Conservation (phyloP, 2,329 filamentous ascomycete species). For the Pseudogymnoascus sp. region DNA sequence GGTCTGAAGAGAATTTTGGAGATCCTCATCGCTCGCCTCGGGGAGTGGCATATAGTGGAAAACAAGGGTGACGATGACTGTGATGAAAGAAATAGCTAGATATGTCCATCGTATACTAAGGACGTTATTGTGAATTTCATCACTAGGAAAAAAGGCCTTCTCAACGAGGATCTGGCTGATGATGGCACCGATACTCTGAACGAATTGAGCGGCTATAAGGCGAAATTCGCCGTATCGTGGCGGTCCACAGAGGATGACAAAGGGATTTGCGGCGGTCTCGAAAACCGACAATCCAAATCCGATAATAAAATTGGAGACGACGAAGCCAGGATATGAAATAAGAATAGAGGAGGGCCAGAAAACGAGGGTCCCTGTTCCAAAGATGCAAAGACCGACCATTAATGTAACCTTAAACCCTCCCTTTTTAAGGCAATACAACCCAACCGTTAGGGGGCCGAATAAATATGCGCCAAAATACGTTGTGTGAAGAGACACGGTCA, state of each 20-base stretch:
- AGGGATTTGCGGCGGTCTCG: slow-evolving; percentile 74
- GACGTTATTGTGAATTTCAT: slow-evolving; percentile 36
- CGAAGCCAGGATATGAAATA: slow-evolving; percentile 70
- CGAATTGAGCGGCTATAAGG: slow-evolving; percentile 64
- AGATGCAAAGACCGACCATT: slow-evolving; percentile 65
- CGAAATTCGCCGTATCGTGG: slow-evolving; percentile 66
- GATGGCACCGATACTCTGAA: slow-evolving; percentile 67
- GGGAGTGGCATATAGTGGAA: slow-evolving; percentile 59
- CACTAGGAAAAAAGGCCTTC: slow-evolving; percentile 57
- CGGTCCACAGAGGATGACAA: slow-evolving; percentile 62
- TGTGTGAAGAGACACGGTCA: slow-evolving; percentile 62
- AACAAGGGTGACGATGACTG: slow-evolving; percentile 57
- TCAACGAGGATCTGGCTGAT: slow-evolving; percentile 66
- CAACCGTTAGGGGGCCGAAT: slow-evolving; percentile 58
- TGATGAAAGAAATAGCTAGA: slow-evolving; percentile 65
- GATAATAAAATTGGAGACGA: slow-evolving; percentile 65
- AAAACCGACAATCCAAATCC: slow-evolving; percentile 68
- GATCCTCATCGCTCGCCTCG: slow-evolving; percentile 42
- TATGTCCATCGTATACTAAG: slow-evolving; percentile 77
- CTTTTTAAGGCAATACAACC: slow-evolving; percentile 59
- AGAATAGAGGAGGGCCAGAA: slow-evolving; percentile 75
- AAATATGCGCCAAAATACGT: slow-evolving; percentile 67
- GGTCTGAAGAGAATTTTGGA: slow-evolving; percentile 45
- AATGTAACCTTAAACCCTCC: slow-evolving; percentile 70
- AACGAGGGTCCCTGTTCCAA: slow-evolving; percentile 66